Percentiles rank a stretch among this genome's conserved stretches.
Evolutionary conservation across 352 stramenopile genomes (phyloP).

Genomic region (Detonula confervacea): DNA sequence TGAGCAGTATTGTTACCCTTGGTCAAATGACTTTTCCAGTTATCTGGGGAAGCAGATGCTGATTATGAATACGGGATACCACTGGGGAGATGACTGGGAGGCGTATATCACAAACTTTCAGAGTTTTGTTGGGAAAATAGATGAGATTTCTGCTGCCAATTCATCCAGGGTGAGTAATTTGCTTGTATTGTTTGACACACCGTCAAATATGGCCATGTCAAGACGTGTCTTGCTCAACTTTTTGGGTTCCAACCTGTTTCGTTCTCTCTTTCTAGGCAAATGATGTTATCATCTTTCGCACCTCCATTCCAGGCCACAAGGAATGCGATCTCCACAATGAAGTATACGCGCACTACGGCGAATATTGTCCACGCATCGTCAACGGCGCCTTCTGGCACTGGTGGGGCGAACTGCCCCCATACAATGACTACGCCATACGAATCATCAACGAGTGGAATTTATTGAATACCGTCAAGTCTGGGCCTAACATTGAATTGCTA

Average conservation of each 20-base stretch:
- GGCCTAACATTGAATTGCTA: slow-evolving; percentile 51
- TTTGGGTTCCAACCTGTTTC: background rate
- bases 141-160: slow-evolving; percentile 26
- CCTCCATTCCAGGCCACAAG: slow-evolving; percentile 54
- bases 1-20: slow-evolving; percentile 53
- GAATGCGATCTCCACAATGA: slow-evolving; percentile 47
- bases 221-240: background rate
- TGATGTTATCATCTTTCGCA: slow-evolving; percentile 57
- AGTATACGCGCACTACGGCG: slow-evolving; percentile 37
- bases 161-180: slow-evolving; percentile 22
- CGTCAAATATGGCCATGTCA: background rate
- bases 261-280: slow-evolving; percentile 7
- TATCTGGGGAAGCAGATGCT: slow-evolving; percentile 35
- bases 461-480: slow-evolving; percentile 43
- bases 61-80: slow-evolving; percentile 48
- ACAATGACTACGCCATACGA: slow-evolving; percentile 58
- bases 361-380: slow-evolving; percentile 50
- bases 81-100: slow-evolving; percentile 52
- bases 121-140: slow-evolving; percentile 42
- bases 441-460: slow-evolving; percentile 57
- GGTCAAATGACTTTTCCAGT: slow-evolving; percentile 29
- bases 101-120: slow-evolving; percentile 51
- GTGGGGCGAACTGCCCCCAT: slow-evolving; percentile 53
- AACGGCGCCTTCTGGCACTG: slow-evolving; percentile 61
- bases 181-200: too few relatives aligned